Evolutionary conservation across 345 rosid genomes (phyloP).

Genomic region (Lepidium didymum): DNA sequence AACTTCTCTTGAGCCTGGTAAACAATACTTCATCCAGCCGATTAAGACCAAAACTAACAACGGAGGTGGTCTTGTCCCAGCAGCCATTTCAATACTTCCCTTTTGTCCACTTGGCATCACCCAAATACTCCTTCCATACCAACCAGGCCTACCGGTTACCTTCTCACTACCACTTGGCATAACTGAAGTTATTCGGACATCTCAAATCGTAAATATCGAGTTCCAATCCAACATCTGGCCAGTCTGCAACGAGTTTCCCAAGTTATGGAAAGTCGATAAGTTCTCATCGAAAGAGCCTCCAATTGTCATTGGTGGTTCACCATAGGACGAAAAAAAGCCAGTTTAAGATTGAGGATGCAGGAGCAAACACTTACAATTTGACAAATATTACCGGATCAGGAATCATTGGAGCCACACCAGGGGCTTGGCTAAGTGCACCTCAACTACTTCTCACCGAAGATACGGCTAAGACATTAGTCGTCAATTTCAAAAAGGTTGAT

Average conservation of each 20-base stretch:
- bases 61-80: slow-evolving; percentile 19
- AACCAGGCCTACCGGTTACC: slow-evolving; percentile 6
- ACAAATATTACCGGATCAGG: background rate
- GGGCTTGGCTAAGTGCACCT: background rate
- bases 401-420: background rate
- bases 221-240: background rate
- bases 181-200: too few relatives aligned
- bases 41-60: background rate
- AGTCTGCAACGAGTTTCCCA: background rate
- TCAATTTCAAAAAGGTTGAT: background rate
- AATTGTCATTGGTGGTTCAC: background rate
- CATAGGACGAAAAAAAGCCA: background rate
- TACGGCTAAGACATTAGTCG: background rate
- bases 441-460: slow-evolving; percentile 8
- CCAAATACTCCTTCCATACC: background rate
- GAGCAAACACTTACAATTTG: slow-evolving; percentile 6
- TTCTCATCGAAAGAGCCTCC: background rate
- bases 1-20: background rate
- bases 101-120: slow-evolving; percentile 15
- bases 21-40: slow-evolving; percentile 13
- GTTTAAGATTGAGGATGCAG: background rate
- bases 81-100: background rate
- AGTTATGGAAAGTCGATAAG: background rate
- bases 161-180: background rate
- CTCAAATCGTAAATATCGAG: background rate